Evolutionary conservation across 208 protist genomes (phyloP).

Genomic region (Leishmania arabica): DNA sequence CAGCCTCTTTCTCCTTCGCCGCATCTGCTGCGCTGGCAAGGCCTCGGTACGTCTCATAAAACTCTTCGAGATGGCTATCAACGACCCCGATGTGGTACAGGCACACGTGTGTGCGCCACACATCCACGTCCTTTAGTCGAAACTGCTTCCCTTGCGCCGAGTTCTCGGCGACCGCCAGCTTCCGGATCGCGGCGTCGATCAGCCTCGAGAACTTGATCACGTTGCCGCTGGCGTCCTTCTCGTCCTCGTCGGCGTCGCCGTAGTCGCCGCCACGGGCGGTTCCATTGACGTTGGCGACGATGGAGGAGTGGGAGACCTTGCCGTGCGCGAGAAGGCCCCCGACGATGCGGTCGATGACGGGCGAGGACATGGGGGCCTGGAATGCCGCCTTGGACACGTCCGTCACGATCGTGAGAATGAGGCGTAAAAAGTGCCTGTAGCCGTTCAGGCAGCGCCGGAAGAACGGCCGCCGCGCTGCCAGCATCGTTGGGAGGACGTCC

Average conservation of each 20-base stretch:
- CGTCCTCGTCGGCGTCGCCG: slow-evolving; percentile 30
- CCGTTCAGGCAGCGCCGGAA: slow-evolving; percentile 18
- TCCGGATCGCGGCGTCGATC: slow-evolving; percentile 35
- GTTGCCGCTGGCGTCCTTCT: slow-evolving; percentile 30
- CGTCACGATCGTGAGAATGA: slow-evolving; percentile 64
- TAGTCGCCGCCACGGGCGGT: slow-evolving; percentile 27
- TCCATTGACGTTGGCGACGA: slow-evolving; percentile 21
- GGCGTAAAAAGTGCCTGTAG: slow-evolving; percentile 50
- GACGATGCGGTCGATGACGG: slow-evolving; percentile 28
- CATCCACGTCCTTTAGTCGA: slow-evolving; percentile 45
- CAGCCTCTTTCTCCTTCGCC: not conserved
- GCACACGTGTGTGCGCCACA: slow-evolving; percentile 50
- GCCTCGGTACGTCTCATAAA: slow-evolving; percentile 40
- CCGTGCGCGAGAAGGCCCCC: slow-evolving; percentile 28
- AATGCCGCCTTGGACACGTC: slow-evolving; percentile 39
- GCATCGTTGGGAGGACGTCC: not conserved
- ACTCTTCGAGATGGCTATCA: slow-evolving; percentile 32
- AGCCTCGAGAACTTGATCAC: slow-evolving; percentile 25
- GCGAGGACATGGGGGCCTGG: slow-evolving; percentile 17
- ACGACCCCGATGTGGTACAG: slow-evolving; percentile 47
- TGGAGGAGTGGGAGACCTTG: slow-evolving; percentile 25
- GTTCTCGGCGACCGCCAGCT: slow-evolving; percentile 44
- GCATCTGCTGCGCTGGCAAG: slow-evolving; percentile 8
- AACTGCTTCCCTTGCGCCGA: slow-evolving; percentile 35
- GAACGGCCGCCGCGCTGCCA: not conserved